Percentiles rank a stretch among this genome's conserved stretches.
Conservation (phyloP, 805 yeast genomes). For the Yamadazyma kitorensis region DNA sequence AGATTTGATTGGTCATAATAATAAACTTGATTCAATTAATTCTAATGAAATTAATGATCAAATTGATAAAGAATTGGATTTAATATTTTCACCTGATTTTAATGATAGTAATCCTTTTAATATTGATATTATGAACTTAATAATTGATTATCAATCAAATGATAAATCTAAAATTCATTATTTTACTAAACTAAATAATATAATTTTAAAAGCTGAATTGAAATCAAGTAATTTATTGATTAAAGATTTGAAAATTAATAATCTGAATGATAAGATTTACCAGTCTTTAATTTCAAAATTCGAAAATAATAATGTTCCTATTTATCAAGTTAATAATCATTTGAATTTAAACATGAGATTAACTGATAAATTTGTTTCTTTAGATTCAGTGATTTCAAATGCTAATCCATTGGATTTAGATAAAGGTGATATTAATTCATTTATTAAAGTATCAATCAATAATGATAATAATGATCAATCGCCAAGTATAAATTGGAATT, state of each 20-base stretch:
- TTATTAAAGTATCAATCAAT: conserved; percentile 18
- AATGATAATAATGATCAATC: conserved; percentile 1
- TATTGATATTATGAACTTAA: conserved; percentile 4
- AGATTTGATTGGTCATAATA: conserved; percentile 17
- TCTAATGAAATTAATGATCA: conserved; percentile 26
- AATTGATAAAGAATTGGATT: conserved; percentile 25
- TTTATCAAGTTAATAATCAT: conserved; percentile 20
- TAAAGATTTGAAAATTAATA: conserved; percentile 1
- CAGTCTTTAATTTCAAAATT: conserved; percentile 5
- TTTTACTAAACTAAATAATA: conserved; percentile 6
- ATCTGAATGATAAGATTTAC: conserved; percentile 3
- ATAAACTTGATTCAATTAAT: conserved; percentile 17
- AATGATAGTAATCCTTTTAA: conserved; percentile 4
- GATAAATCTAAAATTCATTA: conserved; percentile 6
- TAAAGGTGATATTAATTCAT: conserved; percentile 25
- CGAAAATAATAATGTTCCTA: conserved; percentile 13
- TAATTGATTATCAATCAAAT: conserved; percentile 7
- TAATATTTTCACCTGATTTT: conserved; percentile 25
- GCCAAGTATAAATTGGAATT: conserved; percentile 27
- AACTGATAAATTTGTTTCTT: conserved; percentile 7
- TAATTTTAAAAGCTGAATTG: conserved; percentile 1
- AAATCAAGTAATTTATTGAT: conserved; percentile 1
- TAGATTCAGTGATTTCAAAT: conserved; percentile 12
- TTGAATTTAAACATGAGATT: conserved; percentile 14
- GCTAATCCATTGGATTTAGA: conserved; percentile 15